Evolutionary conservation across 1,284 basidiomycete species (phyloP).

Genomic region (Ceratobasidium sp.): DNA sequence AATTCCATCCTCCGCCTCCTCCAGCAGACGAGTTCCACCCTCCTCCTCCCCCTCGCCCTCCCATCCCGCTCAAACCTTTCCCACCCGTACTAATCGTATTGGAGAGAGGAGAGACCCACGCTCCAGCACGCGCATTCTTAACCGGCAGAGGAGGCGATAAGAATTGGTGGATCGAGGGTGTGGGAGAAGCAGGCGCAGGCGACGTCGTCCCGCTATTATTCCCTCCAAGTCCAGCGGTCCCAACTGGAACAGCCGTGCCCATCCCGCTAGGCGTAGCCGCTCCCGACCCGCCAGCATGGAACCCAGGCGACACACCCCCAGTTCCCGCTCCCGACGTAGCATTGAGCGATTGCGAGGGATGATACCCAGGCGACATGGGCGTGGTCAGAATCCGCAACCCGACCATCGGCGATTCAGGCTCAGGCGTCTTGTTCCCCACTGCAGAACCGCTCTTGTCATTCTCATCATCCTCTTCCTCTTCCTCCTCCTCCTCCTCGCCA

Average conservation of each 20-base stretch:
- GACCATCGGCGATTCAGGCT: constrained; percentile 42
- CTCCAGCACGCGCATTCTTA: neutral
- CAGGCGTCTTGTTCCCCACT: constrained; percentile 14
- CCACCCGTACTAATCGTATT: constrained; percentile 29
- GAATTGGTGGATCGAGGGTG: constrained; percentile 20
- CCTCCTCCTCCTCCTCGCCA: constrained; percentile 46
- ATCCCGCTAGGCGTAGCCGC: neutral
- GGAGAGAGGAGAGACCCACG: constrained; percentile 17
- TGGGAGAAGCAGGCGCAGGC: neutral
- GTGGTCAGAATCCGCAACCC: constrained; percentile 43
- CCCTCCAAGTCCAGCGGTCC: neutral
- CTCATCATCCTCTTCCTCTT: constrained; percentile 40
- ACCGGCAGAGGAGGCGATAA: constrained; percentile 2
- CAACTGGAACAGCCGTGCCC: neutral
- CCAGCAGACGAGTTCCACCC: constrained; percentile 5
- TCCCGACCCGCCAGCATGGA: neutral
- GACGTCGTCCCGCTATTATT: constrained; percentile 6
- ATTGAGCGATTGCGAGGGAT: constrained; percentile 11
- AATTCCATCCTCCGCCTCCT: constrained; percentile 28
- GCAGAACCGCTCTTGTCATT: neutral
- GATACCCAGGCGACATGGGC: constrained; percentile 39
- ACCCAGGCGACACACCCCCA: constrained; percentile 5
- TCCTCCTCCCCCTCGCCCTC: neutral
- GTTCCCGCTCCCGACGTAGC: neutral
- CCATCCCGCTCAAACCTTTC: constrained; percentile 16